Evolutionary conservation across 129 eudicot genomes (phyloP).

Genomic region (Saposhnikovia divaricata): DNA sequence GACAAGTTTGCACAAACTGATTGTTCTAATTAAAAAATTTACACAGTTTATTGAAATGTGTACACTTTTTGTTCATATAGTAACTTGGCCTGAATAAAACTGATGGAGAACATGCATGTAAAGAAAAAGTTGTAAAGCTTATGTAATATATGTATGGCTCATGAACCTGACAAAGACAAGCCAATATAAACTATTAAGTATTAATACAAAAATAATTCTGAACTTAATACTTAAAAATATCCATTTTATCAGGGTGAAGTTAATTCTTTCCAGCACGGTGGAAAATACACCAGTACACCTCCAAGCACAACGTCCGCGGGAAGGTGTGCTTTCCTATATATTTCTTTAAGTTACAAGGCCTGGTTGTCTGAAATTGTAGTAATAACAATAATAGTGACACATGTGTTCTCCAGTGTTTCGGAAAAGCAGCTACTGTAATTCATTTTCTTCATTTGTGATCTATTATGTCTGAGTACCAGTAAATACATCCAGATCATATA

Average conservation of each 20-base stretch:
- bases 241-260: constrained; percentile 65
- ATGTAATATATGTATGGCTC: background rate
- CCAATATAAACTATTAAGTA: background rate
- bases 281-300: constrained; percentile 50
- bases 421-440: background rate
- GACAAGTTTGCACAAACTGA: background rate
- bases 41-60: background rate
- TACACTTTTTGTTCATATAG: background rate
- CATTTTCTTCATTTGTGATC: no score
- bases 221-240: background rate
- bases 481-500: no score
- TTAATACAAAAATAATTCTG: background rate
- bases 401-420: background rate
- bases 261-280: constrained; percentile 73
- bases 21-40: background rate
- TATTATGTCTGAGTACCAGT: no score
- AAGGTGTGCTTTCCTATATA: constrained; percentile 51
- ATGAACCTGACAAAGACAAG: background rate
- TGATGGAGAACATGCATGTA: background rate
- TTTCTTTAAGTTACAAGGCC: background rate
- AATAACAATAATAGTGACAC: background rate
- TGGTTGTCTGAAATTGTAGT: no score
- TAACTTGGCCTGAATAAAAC: background rate
- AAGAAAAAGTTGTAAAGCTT: background rate
- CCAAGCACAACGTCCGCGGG: constrained; percentile 88